Percentiles rank a stretch among this genome's conserved stretches.
Evolutionary conservation across 2,329 filamentous ascomycete genomes (phyloP).

Genomic region (Aureobasidium leucospermi): DNA sequence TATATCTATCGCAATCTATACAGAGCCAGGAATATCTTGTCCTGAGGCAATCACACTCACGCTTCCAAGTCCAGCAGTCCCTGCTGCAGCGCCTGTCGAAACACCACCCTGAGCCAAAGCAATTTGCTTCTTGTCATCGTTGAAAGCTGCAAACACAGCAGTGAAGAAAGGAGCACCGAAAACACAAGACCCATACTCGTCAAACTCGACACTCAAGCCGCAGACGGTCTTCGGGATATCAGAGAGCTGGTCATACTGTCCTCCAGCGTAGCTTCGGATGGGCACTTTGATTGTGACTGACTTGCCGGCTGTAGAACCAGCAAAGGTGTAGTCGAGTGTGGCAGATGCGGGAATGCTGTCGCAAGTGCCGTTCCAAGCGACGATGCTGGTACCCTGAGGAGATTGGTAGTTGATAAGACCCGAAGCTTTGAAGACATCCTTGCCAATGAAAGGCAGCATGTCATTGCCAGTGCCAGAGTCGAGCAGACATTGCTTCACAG

Average conservation of each 20-base stretch:
- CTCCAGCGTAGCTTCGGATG: conserved; percentile 27
- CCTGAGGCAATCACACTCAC: conserved; percentile 1
- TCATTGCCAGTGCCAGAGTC: conserved; percentile 28
- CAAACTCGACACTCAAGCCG: conserved; percentile 25
- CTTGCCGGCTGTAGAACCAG: conserved; percentile 19
- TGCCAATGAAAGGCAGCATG: conserved; percentile 19
- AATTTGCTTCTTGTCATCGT: conserved; percentile 27
- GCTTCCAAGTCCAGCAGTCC: neutral
- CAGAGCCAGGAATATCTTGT: neutral
- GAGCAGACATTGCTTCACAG: conserved; percentile 22
- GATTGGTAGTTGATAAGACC: conserved; percentile 3
- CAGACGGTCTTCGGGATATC: conserved; percentile 16
- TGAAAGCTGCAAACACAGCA: conserved; percentile 27
- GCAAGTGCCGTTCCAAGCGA: conserved; percentile 22
- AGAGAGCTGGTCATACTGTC: conserved; percentile 14
- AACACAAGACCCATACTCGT: conserved; percentile 22
- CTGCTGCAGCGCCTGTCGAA: conserved; percentile 13
- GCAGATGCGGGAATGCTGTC: conserved; percentile 22
- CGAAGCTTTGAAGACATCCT: neutral
- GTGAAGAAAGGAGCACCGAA: conserved; percentile 29
- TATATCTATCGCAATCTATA: too few species aligned
- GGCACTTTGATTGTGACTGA: conserved; percentile 26
- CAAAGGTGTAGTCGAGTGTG: conserved; percentile 24
- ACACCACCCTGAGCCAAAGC: conserved; percentile 30
- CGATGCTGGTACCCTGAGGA: conserved; percentile 10